Evolutionary conservation across 2,329 filamentous ascomycete genomes (phyloP).

Genomic region (Stagonosporopsis rhizophila): DNA sequence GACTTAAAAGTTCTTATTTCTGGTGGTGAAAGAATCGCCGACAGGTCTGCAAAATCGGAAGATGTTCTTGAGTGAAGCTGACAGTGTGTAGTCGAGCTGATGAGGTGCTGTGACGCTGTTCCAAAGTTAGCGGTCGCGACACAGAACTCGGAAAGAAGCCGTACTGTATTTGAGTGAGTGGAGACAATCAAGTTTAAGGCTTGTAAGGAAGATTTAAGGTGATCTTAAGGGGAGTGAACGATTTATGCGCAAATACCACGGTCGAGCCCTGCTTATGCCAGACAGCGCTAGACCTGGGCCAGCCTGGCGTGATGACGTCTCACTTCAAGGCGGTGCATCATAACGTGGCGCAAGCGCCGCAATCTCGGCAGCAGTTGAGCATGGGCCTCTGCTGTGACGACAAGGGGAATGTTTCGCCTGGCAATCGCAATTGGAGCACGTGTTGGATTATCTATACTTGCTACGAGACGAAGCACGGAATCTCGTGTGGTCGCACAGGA

Average conservation of each 20-base stretch:
- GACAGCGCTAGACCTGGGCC: constrained; percentile 23
- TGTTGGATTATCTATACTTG: neutral
- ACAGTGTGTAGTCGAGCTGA: neutral
- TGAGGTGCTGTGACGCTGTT: constrained; percentile 16
- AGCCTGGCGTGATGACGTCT: constrained; percentile 36
- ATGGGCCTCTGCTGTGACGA: neutral
- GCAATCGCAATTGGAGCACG: neutral
- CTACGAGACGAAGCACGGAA: neutral
- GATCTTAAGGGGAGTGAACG: constrained; percentile 8
- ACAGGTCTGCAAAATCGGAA: neutral
- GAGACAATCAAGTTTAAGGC: neutral
- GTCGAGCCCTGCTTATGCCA: constrained; percentile 28
- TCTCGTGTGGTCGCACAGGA: neutral
- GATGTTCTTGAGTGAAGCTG: neutral
- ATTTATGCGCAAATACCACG: constrained; percentile 20
- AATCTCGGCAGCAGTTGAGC: neutral
- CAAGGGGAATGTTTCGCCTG: too few species aligned
- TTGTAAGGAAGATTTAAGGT: neutral
- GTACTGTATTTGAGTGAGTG: neutral
- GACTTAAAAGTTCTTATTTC: neutral
- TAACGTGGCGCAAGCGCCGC: constrained; percentile 4
- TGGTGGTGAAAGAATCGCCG: neutral
- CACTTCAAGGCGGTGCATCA: constrained; percentile 28
- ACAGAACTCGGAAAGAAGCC: neutral
- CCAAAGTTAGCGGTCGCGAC: neutral